Percentiles rank a stretch among this genome's conserved stretches.
phyloP scores from a whole-genome alignment of 2,329 filamentous ascomycete genomes.

The Metarhizium robertsii region DNA sequence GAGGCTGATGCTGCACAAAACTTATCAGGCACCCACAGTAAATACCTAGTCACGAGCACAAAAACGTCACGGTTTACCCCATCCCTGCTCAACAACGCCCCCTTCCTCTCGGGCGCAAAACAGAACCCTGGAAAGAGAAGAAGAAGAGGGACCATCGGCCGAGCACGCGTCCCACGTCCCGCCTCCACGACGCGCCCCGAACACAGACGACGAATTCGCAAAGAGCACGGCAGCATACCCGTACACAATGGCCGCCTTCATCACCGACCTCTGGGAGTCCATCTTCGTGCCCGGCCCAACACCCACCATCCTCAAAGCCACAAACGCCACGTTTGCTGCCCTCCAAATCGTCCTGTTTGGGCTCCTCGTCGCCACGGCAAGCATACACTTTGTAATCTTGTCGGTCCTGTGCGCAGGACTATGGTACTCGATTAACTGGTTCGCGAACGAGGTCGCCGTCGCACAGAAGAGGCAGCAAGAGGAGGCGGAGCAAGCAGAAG shows the following conservation, averaged over 20 bases:
- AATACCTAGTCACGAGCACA: no score
- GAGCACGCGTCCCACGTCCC: no score
- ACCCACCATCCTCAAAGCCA: conserved; percentile 77
- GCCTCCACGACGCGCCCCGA: neutral
- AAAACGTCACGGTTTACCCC: no score
- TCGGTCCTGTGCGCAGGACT: conserved; percentile 70
- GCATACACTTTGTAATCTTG: conserved; percentile 79
- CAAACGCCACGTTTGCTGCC: conserved; percentile 79
- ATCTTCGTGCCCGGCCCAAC: conserved; percentile 91
- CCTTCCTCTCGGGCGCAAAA: no score
- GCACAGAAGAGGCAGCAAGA: conserved; percentile 28
- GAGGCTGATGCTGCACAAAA: no score
- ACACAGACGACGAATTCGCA: neutral
- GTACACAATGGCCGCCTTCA: conserved; percentile 46
- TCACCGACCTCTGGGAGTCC: conserved; percentile 77
- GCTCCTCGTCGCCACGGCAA: conserved; percentile 74
- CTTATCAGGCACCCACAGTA: no score
- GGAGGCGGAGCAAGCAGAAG: conserved; percentile 32
- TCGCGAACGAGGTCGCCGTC: conserved; percentile 56
- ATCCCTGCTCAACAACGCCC: no score
- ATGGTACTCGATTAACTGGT: conserved; percentile 98
- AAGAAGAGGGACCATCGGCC: no score
- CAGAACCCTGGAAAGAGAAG: no score
- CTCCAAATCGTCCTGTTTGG: conserved; percentile 70
- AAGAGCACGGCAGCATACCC: neutral